Evolutionary conservation across 331 rosid species (phyloP).

Genomic region (Ulmus americana): DNA sequence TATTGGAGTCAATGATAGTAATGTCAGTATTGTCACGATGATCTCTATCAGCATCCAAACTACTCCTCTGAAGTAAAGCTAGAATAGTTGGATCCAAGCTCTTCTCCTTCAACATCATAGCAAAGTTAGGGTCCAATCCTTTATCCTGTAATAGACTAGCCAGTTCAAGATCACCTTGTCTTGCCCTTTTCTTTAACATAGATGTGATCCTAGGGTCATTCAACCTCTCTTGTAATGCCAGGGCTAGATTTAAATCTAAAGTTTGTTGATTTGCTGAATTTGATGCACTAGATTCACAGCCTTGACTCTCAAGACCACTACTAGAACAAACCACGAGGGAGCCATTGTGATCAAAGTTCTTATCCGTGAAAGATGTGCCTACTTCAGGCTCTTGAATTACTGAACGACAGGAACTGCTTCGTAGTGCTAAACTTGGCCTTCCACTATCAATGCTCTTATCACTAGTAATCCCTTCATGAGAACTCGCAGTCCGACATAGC

Average conservation of each 20-base stretch:
- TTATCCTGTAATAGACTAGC: conserved; percentile 82
- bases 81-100: conserved; percentile 94
- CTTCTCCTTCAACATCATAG: conserved; percentile 97
- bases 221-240: conserved; percentile 94
- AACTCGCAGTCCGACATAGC: conserved; percentile 65
- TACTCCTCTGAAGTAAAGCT: conserved; percentile 90
- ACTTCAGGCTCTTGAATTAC: conserved; percentile 78
- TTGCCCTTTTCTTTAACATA: conserved; percentile 66
- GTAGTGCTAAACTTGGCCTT: conserved; percentile 88
- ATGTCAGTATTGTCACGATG: conserved; percentile 81
- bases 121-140: conserved; percentile 99
- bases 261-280: conserved; percentile 86
- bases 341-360: conserved; percentile 57
- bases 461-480: conserved; percentile 83
- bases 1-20: conserved; percentile 53
- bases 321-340: conserved; percentile 74
- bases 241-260: conserved; percentile 73
- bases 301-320: conserved; percentile 91
- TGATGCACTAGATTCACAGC: conserved; percentile 85
- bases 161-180: conserved; percentile 79
- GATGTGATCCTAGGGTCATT: conserved; percentile 92
- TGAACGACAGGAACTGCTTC: conserved; percentile 91
- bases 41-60: conserved; percentile 98
- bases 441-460: conserved; percentile 98
- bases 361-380: conserved; percentile 54